These are phyloP conservation scores for Solanum hybrid DNA, from an alignment of 305 asterid genomes.

Conservation along the genomic window DNA sequence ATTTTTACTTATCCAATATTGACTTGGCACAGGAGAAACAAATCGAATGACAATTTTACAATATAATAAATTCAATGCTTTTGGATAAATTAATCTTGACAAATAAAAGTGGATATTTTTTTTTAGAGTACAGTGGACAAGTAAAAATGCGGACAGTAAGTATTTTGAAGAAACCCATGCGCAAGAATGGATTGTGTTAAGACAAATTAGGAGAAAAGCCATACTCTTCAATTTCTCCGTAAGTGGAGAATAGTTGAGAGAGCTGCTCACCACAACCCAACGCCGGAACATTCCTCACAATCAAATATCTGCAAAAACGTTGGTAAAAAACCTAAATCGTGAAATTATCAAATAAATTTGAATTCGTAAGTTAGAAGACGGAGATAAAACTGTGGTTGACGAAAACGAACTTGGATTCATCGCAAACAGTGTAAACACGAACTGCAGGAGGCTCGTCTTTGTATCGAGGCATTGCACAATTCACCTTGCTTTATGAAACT, in stretches of 20 bases:
- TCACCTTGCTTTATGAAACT: not conserved
- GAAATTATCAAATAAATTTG: not conserved
- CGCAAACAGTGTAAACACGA: slow-evolving; percentile 83
- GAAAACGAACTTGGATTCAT: slow-evolving; percentile 64
- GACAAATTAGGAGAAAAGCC: not conserved
- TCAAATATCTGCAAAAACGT: slow-evolving; percentile 39
- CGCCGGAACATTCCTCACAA: slow-evolving; percentile 84
- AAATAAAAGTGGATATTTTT: not conserved
- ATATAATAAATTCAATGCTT: not conserved
- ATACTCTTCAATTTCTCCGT: slow-evolving; percentile 71
- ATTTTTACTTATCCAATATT: not conserved
- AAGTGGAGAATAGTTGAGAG: slow-evolving; percentile 39
- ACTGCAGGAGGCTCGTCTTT: slow-evolving; percentile 59
- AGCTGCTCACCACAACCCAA: slow-evolving; percentile 85
- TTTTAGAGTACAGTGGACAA: not conserved
- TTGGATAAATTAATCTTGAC: not conserved
- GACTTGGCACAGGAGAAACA: not conserved
- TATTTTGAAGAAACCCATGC: not conserved
- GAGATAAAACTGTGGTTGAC: not conserved
- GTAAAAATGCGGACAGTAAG: not conserved
- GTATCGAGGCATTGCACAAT: slow-evolving; percentile 43
- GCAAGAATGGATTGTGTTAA: not conserved
- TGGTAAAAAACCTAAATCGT: not conserved
- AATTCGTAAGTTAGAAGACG: not conserved
- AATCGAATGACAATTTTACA: not conserved